These are phyloP conservation scores for Termitomyces sp. DNA, from an alignment of 768 basidiomycete genomes.

Conservation along the genomic window DNA sequence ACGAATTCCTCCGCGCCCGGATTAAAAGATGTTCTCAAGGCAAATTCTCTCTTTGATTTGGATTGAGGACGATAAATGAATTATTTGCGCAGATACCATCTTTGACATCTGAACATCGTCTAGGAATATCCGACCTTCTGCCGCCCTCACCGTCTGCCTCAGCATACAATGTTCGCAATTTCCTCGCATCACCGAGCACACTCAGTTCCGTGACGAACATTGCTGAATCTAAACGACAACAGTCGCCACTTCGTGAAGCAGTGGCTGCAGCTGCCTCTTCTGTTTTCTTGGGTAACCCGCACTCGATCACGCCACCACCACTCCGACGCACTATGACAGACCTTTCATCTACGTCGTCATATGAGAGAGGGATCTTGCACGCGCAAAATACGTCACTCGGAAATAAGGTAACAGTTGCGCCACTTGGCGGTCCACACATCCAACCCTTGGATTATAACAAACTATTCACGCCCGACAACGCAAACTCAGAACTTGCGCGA, in stretches of 20 bases:
- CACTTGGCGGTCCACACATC: slow-evolving; percentile 41
- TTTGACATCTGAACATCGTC: slow-evolving; percentile 64
- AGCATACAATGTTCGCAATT: slow-evolving; percentile 32
- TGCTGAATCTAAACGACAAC: slow-evolving; percentile 16
- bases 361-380: slow-evolving; percentile 12
- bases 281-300: slow-evolving; percentile 36
- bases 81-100: slow-evolving; percentile 49
- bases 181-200: slow-evolving; percentile 33
- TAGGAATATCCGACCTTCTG: slow-evolving; percentile 64
- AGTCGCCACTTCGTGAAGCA: slow-evolving; percentile 18
- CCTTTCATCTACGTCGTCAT: slow-evolving; percentile 15
- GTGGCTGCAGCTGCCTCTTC: slow-evolving; percentile 18
- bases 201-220: slow-evolving; percentile 24
- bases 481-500: slow-evolving; percentile 65
- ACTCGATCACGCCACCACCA: slow-evolving; percentile 28
- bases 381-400: slow-evolving; percentile 18
- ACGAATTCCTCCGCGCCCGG: slow-evolving; percentile 45
- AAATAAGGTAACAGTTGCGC: slow-evolving; percentile 21
- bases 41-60: slow-evolving; percentile 19
- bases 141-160: slow-evolving; percentile 68
- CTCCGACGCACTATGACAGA: slow-evolving; percentile 15
- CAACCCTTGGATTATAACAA: slow-evolving; percentile 68
- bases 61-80: neutral
- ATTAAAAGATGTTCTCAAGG: slow-evolving; percentile 74
- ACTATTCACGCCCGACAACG: slow-evolving; percentile 51